Base-by-base conservation (phyloP, 2,329 filamentous ascomycete genomes). In the Dactylonectria macrodidyma region DNA sequence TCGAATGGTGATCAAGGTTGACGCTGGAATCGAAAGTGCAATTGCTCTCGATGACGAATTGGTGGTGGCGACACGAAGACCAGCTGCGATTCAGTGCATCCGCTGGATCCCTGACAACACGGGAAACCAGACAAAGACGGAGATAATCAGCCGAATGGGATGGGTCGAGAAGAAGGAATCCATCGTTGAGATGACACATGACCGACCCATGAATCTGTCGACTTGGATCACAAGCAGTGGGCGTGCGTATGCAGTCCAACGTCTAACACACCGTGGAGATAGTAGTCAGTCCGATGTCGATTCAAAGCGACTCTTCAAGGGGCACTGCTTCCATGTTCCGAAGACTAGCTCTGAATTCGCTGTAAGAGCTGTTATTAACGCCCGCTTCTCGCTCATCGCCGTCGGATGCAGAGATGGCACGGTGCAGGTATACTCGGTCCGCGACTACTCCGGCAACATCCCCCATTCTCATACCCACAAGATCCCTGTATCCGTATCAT, bases 1-100 rank as follows among this genome's bases (percentile, higher is more conserved):
- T 81, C 90, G 95, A 65, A 97, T 98, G 93, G 95, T 97, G 14
- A 98, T 99, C 77, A 97, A 97, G 79, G 94, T 99, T 19, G 96
- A 99, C 81, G 96, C 96, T 3, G 96, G 96, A 2, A 98, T 99
- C 74, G 91, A 91, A 73, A 93, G 91, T 76, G 94, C 93, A 11
- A 84, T 98, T 62, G 95, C 96, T 2, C 87, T 98, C 24, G 96
- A 98, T 72, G 94, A 97, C 63, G 96, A 98, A 80, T 85, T 99
- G 47, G 87, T 98, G 24, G 95, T 99, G 59, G 94, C 96, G 5
- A 99, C 96, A 0, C 87, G 90, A 65, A 97, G 96, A 77, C 96
- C 96, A 3, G 92, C 95, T 0, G 95, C 96, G n/a, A 90, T 98
- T 16, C 96, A 99, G 81, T 98, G 95, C 81, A 98, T 99, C 74